These are phyloP conservation scores for Cochlearia excelsa DNA, from an alignment of 345 rosid species.

Conservation along the genomic window DNA sequence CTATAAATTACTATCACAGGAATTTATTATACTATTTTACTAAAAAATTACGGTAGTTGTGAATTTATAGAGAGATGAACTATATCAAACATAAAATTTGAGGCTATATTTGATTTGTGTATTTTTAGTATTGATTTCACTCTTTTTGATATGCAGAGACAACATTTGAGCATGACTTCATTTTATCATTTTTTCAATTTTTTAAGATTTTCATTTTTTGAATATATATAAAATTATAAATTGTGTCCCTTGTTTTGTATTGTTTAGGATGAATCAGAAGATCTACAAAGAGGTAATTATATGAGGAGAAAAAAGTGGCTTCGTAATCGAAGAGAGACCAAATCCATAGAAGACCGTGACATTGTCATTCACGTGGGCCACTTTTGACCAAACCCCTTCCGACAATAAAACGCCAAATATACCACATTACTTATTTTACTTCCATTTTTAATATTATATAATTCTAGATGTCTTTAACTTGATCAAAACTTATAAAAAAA, in stretches of 20 bases:
- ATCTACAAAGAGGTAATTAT: slow-evolving; percentile 3
- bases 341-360: slow-evolving; percentile 41
- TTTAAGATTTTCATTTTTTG: no score
- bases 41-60: no score
- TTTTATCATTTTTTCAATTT: no score
- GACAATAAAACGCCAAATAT: slow-evolving; percentile 32
- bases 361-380: slow-evolving; percentile 40
- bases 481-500: neutral
- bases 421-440: slow-evolving; percentile 28
- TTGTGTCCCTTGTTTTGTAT: neutral
- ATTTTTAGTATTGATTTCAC: no score
- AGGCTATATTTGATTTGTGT: no score
- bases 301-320: slow-evolving; percentile 17
- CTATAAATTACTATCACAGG: no score
- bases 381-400: slow-evolving; percentile 37
- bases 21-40: no score
- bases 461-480: neutral
- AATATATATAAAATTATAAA: no score
- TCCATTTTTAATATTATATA: neutral
- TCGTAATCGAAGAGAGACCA: slow-evolving; percentile 37
- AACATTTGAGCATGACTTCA: no score
- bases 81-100: no score
- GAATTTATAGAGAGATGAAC: no score
- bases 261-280: neutral
- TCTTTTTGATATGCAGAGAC: no score